phyloP scores from a whole-genome alignment of 768 basidiomycete genomes.

The Asterophora parasitica region DNA sequence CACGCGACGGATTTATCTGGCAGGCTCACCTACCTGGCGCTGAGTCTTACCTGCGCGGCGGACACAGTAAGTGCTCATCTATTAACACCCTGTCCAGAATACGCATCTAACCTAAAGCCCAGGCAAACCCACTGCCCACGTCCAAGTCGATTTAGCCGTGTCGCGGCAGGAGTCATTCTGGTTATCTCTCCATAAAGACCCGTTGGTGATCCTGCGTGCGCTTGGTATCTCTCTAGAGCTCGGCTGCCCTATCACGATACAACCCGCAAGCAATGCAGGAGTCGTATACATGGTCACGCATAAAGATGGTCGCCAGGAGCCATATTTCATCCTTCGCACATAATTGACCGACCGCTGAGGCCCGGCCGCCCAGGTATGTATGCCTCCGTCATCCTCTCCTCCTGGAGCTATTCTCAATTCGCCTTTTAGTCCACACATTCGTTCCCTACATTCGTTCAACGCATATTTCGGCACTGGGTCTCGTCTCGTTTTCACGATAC shows the following conservation, averaged over 20 bases:
- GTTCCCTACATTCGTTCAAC: too few relatives aligned
- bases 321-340: slow-evolving; percentile 1
- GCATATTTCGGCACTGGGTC: not conserved
- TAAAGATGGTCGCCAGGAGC: not conserved
- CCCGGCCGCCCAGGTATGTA: not conserved
- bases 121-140: slow-evolving; percentile 30
- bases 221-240: slow-evolving; percentile 38
- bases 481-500: too few relatives aligned
- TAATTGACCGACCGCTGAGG: not conserved
- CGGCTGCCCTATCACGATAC: slow-evolving; percentile 30
- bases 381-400: not conserved
- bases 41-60: slow-evolving; percentile 16
- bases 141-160: slow-evolving; percentile 31
- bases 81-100: too few relatives aligned
- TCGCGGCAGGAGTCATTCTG: slow-evolving; percentile 31
- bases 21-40: slow-evolving; percentile 23
- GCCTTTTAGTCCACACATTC: too few relatives aligned
- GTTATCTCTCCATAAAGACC: slow-evolving; percentile 24
- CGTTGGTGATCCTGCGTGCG: slow-evolving; percentile 31
- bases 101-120: slow-evolving; percentile 1
- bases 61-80: slow-evolving; percentile 20
- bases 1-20: slow-evolving; percentile 26
- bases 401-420: not conserved
- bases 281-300: slow-evolving; percentile 6
- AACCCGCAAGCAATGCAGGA: slow-evolving; percentile 11